Conservation (phyloP, 495 filamentous ascomycete species). For the Neurospora sublineolata region DNA sequence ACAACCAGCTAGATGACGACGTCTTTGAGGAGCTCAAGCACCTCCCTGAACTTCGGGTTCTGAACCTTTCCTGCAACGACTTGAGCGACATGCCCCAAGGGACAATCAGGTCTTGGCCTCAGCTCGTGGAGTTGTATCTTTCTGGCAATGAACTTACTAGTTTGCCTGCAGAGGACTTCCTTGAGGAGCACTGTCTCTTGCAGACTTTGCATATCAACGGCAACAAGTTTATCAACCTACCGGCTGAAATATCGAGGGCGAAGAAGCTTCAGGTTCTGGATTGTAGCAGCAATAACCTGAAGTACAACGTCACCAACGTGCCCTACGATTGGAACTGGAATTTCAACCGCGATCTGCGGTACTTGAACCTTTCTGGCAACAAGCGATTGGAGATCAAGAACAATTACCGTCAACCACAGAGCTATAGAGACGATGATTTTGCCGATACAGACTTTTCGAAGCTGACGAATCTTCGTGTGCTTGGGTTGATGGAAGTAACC, state of each 20-base stretch:
- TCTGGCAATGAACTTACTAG: constrained; percentile 90
- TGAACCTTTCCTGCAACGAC: constrained; percentile 93
- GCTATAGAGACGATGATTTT: constrained; percentile 35
- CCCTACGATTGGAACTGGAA: constrained; percentile 99
- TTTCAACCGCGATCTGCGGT: constrained; percentile 87
- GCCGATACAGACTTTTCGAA: constrained; percentile 88
- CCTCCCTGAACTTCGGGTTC: constrained; percentile 70
- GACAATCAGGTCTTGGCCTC: constrained; percentile 74
- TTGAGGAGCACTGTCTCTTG: constrained; percentile 75
- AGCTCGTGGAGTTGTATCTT: constrained; percentile 83
- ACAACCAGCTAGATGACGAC: constrained; percentile 88
- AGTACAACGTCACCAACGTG: constrained; percentile 99
- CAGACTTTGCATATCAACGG: constrained; percentile 90
- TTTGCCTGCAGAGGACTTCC: constrained; percentile 74
- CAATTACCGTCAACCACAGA: constrained; percentile 28
- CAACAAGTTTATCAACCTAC: constrained; percentile 94
- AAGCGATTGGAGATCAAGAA: constrained; percentile 90
- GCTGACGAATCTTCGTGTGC: constrained; percentile 71
- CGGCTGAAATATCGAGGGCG: constrained; percentile 89
- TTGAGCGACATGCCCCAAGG: constrained; percentile 84
- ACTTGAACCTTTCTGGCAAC: constrained; percentile 94
- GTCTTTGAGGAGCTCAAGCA: constrained; percentile 81
- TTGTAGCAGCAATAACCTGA: constrained; percentile 90
- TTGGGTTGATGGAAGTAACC: constrained; percentile 97
- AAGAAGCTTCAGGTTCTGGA: constrained; percentile 81